Percentiles rank a stretch among this genome's conserved stretches.
Conservation (phyloP, 371 early-diverging fungal species). For the Mortierella sp. region DNA sequence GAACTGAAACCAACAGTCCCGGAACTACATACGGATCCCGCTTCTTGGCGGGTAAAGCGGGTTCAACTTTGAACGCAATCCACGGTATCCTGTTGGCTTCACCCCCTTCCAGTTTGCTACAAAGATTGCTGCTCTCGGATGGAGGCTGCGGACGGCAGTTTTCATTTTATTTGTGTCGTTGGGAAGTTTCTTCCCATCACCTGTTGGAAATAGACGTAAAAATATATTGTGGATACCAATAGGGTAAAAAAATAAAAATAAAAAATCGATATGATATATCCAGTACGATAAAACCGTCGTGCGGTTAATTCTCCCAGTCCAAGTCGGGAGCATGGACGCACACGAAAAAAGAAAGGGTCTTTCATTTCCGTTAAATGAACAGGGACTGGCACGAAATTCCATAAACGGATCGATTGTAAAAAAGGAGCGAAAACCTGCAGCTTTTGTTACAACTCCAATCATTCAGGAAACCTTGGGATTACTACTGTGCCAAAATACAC, state of each 20-base stretch:
- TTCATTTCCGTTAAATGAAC: background rate
- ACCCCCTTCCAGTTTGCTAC: background rate
- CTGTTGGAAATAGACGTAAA: background rate
- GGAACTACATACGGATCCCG: conserved; percentile 21
- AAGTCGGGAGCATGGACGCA: no score
- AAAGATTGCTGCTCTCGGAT: background rate
- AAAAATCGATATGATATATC: no score
- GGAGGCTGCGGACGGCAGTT: background rate
- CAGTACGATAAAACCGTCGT: no score
- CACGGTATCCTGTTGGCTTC: conserved; percentile 1
- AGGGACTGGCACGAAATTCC: background rate
- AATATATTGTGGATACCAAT: background rate
- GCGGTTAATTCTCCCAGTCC: no score
- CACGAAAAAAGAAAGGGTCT: no score
- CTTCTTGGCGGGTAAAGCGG: conserved; percentile 29
- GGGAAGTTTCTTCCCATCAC: background rate
- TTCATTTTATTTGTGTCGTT: background rate
- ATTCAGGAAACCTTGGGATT: background rate
- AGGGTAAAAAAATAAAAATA: no score
- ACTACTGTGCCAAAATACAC: background rate
- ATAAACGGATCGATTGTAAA: background rate
- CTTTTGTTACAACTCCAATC: background rate
- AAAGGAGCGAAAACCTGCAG: no score
- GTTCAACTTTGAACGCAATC: conserved; percentile 29
- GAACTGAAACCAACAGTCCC: background rate